Percentiles rank a stretch among this genome's conserved stretches.
These are phyloP conservation scores for Citrus glauca DNA, from an alignment of 345 rosid genomes.

Conservation along the genomic window DNA sequence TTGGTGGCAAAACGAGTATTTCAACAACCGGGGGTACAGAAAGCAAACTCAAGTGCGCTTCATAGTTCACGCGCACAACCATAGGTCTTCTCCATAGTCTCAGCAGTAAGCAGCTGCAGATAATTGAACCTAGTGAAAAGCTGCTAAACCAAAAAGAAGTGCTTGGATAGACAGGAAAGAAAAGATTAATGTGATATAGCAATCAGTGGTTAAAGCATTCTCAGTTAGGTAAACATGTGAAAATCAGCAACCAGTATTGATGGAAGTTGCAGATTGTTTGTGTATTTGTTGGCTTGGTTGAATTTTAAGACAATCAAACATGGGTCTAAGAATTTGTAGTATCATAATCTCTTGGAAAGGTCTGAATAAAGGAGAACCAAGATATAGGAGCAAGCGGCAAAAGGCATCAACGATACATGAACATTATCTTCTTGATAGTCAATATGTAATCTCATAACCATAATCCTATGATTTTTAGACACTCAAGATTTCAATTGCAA, in stretches of 20 bases:
- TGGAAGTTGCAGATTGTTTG: background rate
- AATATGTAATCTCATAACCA: background rate
- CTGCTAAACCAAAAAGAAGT: constrained; percentile 1
- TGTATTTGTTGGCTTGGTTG: too few species aligned
- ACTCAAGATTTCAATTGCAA: background rate
- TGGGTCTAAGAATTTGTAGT: background rate
- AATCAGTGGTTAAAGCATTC: background rate
- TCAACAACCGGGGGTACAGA: background rate
- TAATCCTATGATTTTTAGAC: background rate
- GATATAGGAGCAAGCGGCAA: background rate
- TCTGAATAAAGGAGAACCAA: background rate
- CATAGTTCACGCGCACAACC: background rate
- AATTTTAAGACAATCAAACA: background rate
- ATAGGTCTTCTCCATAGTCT: background rate
- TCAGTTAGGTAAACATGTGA: background rate
- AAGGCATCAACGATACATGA: background rate
- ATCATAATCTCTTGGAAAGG: background rate
- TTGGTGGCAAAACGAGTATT: background rate
- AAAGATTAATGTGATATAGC: background rate
- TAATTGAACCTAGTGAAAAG: background rate
- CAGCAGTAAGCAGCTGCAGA: background rate
- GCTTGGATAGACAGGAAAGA: background rate
- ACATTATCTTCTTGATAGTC: background rate
- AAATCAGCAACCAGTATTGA: background rate
- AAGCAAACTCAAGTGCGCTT: background rate